Base-by-base conservation (phyloP, 306 rosid species). In the Glycine soja region DNA sequence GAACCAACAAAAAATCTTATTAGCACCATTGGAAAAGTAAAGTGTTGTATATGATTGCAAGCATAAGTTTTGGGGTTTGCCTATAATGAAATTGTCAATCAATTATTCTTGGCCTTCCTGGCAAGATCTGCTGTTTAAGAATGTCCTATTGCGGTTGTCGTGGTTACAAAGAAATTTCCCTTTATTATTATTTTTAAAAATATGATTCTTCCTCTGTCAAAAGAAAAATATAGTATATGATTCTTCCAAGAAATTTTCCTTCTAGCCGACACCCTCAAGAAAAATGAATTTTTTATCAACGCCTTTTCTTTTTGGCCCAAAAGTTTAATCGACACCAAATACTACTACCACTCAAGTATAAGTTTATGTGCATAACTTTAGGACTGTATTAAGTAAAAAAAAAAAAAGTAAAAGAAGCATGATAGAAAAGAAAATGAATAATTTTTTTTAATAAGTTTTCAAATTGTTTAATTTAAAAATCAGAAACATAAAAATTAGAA, bases 21-120 rank as follows among this genome's bases (percentile, higher is more conserved):
- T 43, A 42, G 78, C 83, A 58, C 79, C 78, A 65, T 67, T 74
- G 81, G 75, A 79, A 64, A 74, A 82, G 67, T 36, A 12, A 34
- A 32, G 5, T 34, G 57, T 52, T 7, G 80, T 47, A 63, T 53
- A 46, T 80, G 67, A 71, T 63, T 63, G 68, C 57, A 76, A 74
- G 74, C 78, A 54, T 76, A 64, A 81, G 48, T 76, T 43, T 77
- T 40, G 36, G 70, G 62, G 14, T 72, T 74, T 78, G 53, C 80
- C 63, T 61, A 42, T 61, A 46, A 73, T 45, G 54, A 57, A 51
- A 36, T 53, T 74, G 34, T 19, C 15, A 47, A 82, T 51, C 30
- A 65, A 65, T 63, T 32, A 71, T 77, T 77, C 56, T 70, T 5
- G 3, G 7, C 56, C 62, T 18, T 72, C 80, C 45, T 43, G 30